Evolutionary conservation across 176 grass and related monocot genomes (phyloP), one percentile per base, ranked within the genome.

Genomic region (Aegilops bicornis): DNA sequence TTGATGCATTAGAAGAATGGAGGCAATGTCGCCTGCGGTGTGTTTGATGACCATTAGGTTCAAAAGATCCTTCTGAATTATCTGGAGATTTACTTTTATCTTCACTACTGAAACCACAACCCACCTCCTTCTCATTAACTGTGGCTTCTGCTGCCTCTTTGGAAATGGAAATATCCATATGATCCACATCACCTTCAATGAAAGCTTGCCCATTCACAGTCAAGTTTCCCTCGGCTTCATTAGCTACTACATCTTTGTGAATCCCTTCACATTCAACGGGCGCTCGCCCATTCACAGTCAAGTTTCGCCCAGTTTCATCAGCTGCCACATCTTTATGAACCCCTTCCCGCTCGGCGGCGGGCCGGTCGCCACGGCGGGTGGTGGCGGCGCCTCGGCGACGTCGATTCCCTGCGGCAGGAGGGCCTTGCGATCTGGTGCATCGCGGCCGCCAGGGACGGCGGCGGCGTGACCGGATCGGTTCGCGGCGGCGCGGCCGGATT

Each of bases 51-150:
- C 37, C 52, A 72, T 19, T 23, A 80, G 54, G 19, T 35, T 72
- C 52, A 85, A 23, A 31, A n/a, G 47, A 2, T 31, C 16, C 33
- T 32, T 63, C 56, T 4, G 23, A 1, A 80, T 31, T 78, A 25
- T n/a, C 52, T 58, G 30, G 47, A 75, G 68, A 59, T 80, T 35
- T 67, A 85, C 43, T 25, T 80, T 81, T 85, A 47, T 76, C 69
- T 68, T 68, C 62, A 76, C 24, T 17, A 8, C 12, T 73, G 31
- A 31, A 4, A 29, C 17, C 64, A 83, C 2, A 1, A 24, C 1
- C 45, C 8, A 48, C 22, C 24, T 72, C 64, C 61, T 15, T 14
- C 27, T 23, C 8, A 5, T 67, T 47, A 76, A 43, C 35, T 79
- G 30, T 15, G 22, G 6, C 65, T 50, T 79, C 66, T 39, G 37